Base-by-base conservation (phyloP, 208 protist species). In the Tetramitus jugosus region DNA sequence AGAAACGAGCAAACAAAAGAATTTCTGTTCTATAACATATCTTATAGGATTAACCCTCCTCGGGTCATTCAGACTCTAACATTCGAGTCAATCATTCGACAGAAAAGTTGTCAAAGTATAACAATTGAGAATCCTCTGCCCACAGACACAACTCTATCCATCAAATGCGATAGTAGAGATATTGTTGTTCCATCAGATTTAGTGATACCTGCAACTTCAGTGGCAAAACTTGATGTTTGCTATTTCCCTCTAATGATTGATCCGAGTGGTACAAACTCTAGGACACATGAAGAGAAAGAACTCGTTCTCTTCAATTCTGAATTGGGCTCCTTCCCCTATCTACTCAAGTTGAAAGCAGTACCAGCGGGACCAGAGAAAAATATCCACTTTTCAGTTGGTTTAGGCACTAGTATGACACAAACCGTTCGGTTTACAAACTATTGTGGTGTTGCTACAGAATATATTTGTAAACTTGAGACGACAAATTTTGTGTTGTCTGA, bases 201-300 rank as follows among this genome's bases (percentile, higher is more conserved):
- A n/a, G 82, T 80, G n/a, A 84, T 94, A 45, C 83, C 84, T 42
- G 79, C 85, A 17, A 91, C 88, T 82, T 87, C 85, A 60, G 79
- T 84, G 14, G 82, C 68, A 26, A 86, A 89, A 62, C 65, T 91
- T 45, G 80, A 80, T 10, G 80, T 96, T 60, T 76, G 88, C 64
- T 97, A 94, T 84, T 87, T 96, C n/a, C 93, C 94, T 14, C 87
- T 96, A 29, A 35, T 94, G 3, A 76, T 85, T 53, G 84, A 85
- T n/a, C n/a, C n/a, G n/a, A n/a, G n/a, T n/a, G n/a, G n/a, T n/a
- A n/a, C n/a, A n/a, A n/a, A n/a, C n/a, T n/a, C n/a, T n/a, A n/a
- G n/a, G 62, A 79, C 85, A 35, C 90, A 93, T 45, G 61, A 85
- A 3, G 76, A 81, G 35, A 82, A 87, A 35, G 88, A 86, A 69